These are phyloP conservation scores for Trichoderma parareesei DNA, from an alignment of 495 filamentous ascomycete species.

Conservation along the genomic window DNA sequence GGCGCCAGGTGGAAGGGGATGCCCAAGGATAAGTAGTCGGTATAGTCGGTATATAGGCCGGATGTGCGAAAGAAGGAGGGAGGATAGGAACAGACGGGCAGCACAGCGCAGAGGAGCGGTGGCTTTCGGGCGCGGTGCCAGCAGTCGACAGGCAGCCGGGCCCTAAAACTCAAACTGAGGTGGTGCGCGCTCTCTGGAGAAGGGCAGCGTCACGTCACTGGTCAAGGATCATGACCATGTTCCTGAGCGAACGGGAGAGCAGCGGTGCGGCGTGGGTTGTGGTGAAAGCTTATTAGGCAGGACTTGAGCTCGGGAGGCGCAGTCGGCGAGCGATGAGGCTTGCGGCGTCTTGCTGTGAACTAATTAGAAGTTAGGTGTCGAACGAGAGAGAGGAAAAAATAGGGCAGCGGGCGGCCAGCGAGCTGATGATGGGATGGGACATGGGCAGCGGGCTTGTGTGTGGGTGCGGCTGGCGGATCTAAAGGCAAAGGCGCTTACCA, in stretches of 20 bases:
- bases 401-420: slow-evolving; percentile 1
- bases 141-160: slow-evolving; percentile 8
- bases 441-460: neutral
- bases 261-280: neutral
- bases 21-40: slow-evolving; percentile 1
- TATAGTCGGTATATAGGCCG: neutral
- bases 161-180: neutral
- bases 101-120: neutral
- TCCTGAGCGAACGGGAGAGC: slow-evolving; percentile 4
- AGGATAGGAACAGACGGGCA: neutral
- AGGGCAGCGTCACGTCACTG: slow-evolving; percentile 8
- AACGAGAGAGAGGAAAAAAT: neutral
- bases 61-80: neutral
- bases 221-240: slow-evolving; percentile 9
- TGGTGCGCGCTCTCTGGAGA: slow-evolving; percentile 7
- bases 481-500: slow-evolving; percentile 3
- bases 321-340: neutral
- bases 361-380: neutral
- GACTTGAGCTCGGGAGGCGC: neutral
- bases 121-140: neutral
- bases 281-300: slow-evolving; percentile 1
- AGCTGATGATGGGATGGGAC: slow-evolving; percentile 9
- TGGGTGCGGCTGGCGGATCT: slow-evolving; percentile 9
- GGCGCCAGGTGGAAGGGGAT: neutral
- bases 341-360: neutral